Evolutionary conservation across 2,329 filamentous ascomycete species (phyloP), one percentile per base, ranked within the genome.

Genomic region (Arthroderma sp.): DNA sequence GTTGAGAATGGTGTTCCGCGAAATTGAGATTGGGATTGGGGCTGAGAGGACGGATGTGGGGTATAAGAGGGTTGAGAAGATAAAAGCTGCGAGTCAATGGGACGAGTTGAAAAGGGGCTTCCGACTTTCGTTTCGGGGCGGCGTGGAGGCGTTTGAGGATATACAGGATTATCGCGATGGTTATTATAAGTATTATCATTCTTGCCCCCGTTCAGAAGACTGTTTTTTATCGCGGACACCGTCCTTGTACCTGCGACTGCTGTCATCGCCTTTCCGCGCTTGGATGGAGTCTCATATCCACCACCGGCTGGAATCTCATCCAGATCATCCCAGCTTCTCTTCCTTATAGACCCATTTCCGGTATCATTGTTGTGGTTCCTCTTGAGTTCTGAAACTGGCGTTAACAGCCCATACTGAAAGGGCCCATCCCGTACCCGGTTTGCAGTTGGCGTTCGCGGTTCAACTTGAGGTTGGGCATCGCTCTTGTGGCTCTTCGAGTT

Each of bases 401-500:
- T 65, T 10, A 62, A 48, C 3, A 65, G 54, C 1, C 60, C 62
- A 4, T 48, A 50, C 6, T 42, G 27, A n/a, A 11, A 11, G n/a
- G 32, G 38, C 28, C 36, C 11, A 6, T 43, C 40, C 6, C 31
- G 43, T 22, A 39, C n/a, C 8, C 43, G 36, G 22, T 29, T 37
- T 10, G 32, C 32, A 10, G 29, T 11, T 36, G 38, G 29, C 27
- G 38, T 39, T 31, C 33, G 32, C 6, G 40, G 39, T 45, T 2
- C 38, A 44, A 22, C 0, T 32, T 39, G 1, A 41, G 48, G 1
- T 43, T 42, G 27, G 46, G 33, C 38, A 54, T 54, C 5, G 51
- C 5, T 48, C 43, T 9, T 52, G 46, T 3, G 64, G 58, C 52
- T 77, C 73, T 22, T 22, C 3, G 15, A 22, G 15, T 22, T 3